A percentile compares a stretch with the other conserved stretches of the same genome.
Evolutionary conservation across 768 basidiomycete genomes (phyloP).

Genomic region (Chiua virens): DNA sequence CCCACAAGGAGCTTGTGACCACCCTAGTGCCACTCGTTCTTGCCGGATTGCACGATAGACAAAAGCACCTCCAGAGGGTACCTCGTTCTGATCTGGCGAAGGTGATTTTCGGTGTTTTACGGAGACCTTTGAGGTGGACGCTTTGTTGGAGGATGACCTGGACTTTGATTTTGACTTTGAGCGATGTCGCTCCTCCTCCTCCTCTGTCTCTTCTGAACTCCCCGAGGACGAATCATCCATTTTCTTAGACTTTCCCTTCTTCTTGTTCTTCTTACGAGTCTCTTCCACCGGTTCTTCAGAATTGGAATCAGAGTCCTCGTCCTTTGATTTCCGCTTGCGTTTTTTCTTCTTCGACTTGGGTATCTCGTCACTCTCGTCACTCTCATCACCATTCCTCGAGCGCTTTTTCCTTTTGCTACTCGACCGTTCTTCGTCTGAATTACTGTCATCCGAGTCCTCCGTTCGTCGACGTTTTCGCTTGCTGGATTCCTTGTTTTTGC

Average conservation of each 20-base stretch:
- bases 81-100: constrained; percentile 23
- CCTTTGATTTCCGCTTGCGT: constrained; percentile 29
- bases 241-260: constrained; percentile 43
- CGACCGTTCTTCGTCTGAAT: constrained; percentile 30
- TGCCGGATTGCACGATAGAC: constrained; percentile 82
- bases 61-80: constrained; percentile 40
- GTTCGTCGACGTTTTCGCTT: constrained; percentile 27
- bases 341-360: constrained; percentile 35
- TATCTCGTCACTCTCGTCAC: constrained; percentile 35
- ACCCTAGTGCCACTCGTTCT: constrained; percentile 59
- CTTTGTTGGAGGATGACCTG: constrained; percentile 40
- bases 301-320: constrained; percentile 5
- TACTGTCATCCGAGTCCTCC: constrained; percentile 22
- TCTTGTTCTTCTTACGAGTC: constrained; percentile 34
- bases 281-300: constrained; percentile 18
- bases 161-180: constrained; percentile 35
- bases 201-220: constrained; percentile 31
- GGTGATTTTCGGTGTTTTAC: constrained; percentile 20
- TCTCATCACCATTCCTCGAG: constrained; percentile 29
- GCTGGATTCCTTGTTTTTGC: constrained; percentile 22
- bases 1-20: constrained; percentile 85
- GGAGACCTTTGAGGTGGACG: constrained; percentile 39
- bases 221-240: constrained; percentile 30
- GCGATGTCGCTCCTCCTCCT: constrained; percentile 30
- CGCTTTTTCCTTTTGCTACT: constrained; percentile 42